phyloP scores from a whole-genome alignment of 73 alveolate genomes.

The Effrenium voratum region DNA sequence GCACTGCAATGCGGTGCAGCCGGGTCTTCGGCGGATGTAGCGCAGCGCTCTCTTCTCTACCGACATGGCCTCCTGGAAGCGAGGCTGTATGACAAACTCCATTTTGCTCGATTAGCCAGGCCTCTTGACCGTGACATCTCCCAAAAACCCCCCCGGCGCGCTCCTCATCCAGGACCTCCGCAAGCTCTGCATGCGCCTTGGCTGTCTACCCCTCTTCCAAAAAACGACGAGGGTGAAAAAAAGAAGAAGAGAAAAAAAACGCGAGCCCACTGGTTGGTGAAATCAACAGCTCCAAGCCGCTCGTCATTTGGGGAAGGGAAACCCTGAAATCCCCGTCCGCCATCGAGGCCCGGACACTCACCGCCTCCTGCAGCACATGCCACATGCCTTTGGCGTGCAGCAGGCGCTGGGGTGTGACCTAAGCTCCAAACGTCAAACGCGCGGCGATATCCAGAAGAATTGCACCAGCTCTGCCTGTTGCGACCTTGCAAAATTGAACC shows the following conservation, averaged over 20 bases:
- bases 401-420: background rate
- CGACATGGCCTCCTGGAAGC: constrained; percentile 38
- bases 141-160: too few relatives aligned
- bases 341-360: constrained; percentile 34
- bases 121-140: too few relatives aligned
- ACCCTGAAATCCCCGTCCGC: background rate
- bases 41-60: constrained; percentile 42
- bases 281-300: background rate
- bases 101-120: too few relatives aligned
- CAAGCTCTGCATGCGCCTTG: too few relatives aligned
- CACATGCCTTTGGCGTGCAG: constrained; percentile 84
- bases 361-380: constrained; percentile 55
- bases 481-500: too few relatives aligned
- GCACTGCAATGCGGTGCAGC: background rate
- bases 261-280: background rate
- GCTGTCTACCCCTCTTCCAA: too few relatives aligned
- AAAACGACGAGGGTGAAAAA: background rate
- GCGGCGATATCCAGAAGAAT: background rate
- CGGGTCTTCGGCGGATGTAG: constrained; percentile 13
- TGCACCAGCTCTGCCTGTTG: constrained; percentile 8
- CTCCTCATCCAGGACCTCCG: too few relatives aligned
- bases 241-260: background rate
- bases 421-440: too few relatives aligned
- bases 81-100: too few relatives aligned
- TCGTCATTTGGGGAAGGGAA: too few relatives aligned